phyloP scores from a whole-genome alignment of 345 rosid genomes.

The Heritiera fomes region DNA sequence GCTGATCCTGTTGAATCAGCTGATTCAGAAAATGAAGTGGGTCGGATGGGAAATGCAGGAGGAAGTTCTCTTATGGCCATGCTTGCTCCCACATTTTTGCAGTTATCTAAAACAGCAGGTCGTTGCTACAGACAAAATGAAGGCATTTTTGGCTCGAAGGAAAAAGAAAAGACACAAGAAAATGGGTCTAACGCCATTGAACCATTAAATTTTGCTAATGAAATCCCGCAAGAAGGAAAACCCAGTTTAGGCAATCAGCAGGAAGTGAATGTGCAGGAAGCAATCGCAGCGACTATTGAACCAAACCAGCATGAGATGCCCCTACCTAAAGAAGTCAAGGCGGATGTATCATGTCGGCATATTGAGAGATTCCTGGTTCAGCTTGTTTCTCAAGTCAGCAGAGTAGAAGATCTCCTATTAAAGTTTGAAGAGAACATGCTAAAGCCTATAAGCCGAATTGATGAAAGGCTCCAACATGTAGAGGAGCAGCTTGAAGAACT shows the following conservation, averaged over 20 bases:
- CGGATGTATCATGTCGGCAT: constrained; percentile 34
- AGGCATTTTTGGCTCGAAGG: too few relatives aligned
- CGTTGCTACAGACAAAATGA: too few relatives aligned
- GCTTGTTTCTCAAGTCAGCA: constrained; percentile 69
- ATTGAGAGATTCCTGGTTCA: constrained; percentile 54
- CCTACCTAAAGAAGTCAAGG: constrained; percentile 35
- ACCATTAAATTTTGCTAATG: too few relatives aligned
- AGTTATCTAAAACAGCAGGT: too few relatives aligned
- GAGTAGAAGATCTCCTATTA: constrained; percentile 62
- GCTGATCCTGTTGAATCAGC: constrained; percentile 61
- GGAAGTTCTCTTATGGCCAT: constrained; percentile 73
- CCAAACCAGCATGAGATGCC: constrained; percentile 31
- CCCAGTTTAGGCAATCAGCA: too few relatives aligned
- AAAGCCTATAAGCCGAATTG: constrained; percentile 77
- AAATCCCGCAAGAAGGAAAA: too few relatives aligned
- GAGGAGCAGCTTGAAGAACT: constrained; percentile 84
- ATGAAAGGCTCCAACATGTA: constrained; percentile 70
- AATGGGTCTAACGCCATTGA: constrained; percentile 24
- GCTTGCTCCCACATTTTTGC: constrained; percentile 87
- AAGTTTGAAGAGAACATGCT: constrained; percentile 80
- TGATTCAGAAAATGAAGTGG: constrained; percentile 41
- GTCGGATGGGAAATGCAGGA: constrained; percentile 40
- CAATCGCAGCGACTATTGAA: too few relatives aligned
- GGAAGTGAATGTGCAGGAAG: too few relatives aligned
- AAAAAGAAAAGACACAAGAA: too few relatives aligned